Percentiles rank a stretch among this genome's conserved stretches.
Evolutionary conservation across 306 rosid genomes (phyloP).

Genomic region (Notholithocarpus densiflorus): DNA sequence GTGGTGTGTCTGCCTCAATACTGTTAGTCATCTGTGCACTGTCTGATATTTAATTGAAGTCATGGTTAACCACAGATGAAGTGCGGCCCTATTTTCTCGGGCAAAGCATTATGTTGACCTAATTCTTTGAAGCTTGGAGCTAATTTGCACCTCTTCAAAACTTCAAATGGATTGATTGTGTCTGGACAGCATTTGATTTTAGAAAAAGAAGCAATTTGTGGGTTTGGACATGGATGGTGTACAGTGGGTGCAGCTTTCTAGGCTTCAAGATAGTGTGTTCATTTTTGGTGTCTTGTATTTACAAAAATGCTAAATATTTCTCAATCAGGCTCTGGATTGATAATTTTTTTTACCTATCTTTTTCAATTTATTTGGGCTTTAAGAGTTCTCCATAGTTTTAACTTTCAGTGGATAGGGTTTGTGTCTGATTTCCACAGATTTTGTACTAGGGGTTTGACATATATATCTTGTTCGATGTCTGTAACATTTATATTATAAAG

Average conservation of each 20-base stretch:
- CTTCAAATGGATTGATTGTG: constrained; percentile 33
- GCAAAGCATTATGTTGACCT: constrained; percentile 25
- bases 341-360: constrained; percentile 7
- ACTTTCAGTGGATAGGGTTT: constrained; percentile 39
- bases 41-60: constrained; percentile 29
- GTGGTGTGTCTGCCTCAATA: constrained; percentile 42
- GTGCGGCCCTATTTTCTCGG: constrained; percentile 36
- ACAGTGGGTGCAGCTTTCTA: constrained; percentile 61
- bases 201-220: constrained; percentile 35
- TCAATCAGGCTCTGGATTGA: constrained; percentile 33
- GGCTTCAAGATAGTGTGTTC: constrained; percentile 44
- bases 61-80: constrained; percentile 30
- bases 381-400: constrained; percentile 34
- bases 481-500: constrained; percentile 27
- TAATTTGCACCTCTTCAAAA: constrained; percentile 31
- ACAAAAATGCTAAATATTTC: constrained; percentile 34
- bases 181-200: constrained; percentile 26
- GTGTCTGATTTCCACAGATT: constrained; percentile 44
- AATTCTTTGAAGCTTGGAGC: constrained; percentile 52
- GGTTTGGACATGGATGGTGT: constrained; percentile 44
- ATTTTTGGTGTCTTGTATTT: constrained; percentile 50
- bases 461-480: constrained; percentile 32
- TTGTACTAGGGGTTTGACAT: constrained; percentile 42
- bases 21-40: constrained; percentile 42
- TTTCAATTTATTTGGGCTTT: constrained; percentile 17